These are phyloP conservation scores for Meripilus lineatus DNA, from an alignment of 1,284 basidiomycete genomes.

Conservation along the genomic window DNA sequence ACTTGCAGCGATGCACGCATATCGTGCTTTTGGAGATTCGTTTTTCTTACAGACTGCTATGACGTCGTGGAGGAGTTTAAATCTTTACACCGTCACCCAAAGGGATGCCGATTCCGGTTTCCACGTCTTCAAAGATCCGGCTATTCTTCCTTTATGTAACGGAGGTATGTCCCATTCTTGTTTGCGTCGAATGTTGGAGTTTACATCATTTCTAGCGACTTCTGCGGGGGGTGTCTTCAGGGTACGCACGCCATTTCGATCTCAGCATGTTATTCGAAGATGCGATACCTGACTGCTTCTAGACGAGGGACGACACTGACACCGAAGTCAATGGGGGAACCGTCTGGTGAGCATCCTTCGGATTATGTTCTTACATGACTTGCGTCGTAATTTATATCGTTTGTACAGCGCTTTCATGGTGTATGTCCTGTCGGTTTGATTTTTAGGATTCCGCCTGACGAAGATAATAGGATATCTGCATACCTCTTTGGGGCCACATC, in stretches of 20 bases:
- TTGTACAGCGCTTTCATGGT: neutral
- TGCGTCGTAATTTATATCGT: neutral
- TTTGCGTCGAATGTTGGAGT: neutral
- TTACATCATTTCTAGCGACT: no score
- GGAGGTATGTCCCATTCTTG: constrained; percentile 3
- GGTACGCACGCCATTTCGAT: neutral
- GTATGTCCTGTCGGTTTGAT: neutral
- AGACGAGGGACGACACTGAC: neutral
- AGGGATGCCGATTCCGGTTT: neutral
- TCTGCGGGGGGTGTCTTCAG: constrained; percentile 6
- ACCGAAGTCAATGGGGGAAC: constrained; percentile 1
- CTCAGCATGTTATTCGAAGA: neutral
- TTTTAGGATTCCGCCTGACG: neutral
- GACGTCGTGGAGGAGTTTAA: constrained; percentile 4
- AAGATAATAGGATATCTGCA: constrained; percentile 5
- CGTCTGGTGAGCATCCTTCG: constrained; percentile 1
- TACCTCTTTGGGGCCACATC: constrained; percentile 7
- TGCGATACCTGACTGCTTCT: neutral
- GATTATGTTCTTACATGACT: neutral
- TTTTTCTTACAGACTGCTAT: constrained; percentile 8
- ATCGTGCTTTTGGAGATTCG: constrained; percentile 10
- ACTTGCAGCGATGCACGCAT: constrained; percentile 7
- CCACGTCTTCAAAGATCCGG: neutral
- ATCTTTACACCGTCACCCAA: constrained; percentile 1
- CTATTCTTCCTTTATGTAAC: constrained; percentile 1